Evolutionary conservation across 2,329 filamentous ascomycete genomes (phyloP).

Genomic region (Clonostachys sp.): DNA sequence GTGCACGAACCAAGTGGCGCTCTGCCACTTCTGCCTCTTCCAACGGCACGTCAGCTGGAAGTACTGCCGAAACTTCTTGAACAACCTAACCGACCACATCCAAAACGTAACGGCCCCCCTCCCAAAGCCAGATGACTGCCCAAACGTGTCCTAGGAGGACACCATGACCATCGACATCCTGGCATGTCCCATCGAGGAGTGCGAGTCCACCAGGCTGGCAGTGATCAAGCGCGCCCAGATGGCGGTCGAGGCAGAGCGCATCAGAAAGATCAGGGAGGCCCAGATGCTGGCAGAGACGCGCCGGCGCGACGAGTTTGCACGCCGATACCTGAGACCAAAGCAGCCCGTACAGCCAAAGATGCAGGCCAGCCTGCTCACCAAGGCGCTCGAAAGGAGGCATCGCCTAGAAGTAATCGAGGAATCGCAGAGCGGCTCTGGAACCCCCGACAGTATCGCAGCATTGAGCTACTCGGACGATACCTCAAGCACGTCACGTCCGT

Average conservation of each 20-base stretch:
- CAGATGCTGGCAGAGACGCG: not conserved
- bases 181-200: not conserved
- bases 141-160: not conserved
- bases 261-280: not conserved
- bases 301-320: too few species aligned
- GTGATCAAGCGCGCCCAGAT: not conserved
- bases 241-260: not conserved
- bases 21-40: constrained; percentile 1
- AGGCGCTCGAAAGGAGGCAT: too few species aligned
- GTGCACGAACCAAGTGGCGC: not conserved
- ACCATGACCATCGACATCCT: not conserved
- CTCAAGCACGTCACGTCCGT: too few species aligned
- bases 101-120: not conserved
- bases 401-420: too few species aligned
- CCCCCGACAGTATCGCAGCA: too few species aligned
- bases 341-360: too few species aligned
- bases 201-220: not conserved
- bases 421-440: too few species aligned
- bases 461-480: too few species aligned
- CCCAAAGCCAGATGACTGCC: not conserved
- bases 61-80: not conserved
- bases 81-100: not conserved
- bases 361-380: too few species aligned
- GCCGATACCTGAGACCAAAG: too few species aligned
- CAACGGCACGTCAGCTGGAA: not conserved